Evolutionary conservation across 495 filamentous ascomycete species (phyloP).

Genomic region (Aspergillus conjunctus): DNA sequence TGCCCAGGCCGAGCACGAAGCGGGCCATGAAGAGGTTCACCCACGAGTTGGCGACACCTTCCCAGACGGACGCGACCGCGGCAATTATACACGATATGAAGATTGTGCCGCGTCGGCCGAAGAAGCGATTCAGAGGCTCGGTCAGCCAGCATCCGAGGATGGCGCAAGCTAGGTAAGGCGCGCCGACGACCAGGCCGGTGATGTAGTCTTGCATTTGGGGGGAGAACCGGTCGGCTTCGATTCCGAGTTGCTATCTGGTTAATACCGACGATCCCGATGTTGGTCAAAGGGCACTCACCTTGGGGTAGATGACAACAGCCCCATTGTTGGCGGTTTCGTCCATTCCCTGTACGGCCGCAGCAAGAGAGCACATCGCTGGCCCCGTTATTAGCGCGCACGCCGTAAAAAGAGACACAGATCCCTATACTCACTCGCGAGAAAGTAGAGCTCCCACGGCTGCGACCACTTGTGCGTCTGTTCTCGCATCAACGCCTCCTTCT

Average conservation of each 20-base stretch:
- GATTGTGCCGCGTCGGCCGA: constrained; percentile 61
- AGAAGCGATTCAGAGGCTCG: constrained; percentile 57
- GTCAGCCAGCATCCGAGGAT: constrained; percentile 53
- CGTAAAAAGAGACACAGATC: not conserved
- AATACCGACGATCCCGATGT: not conserved
- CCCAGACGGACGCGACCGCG: constrained; percentile 52
- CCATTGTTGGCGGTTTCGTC: constrained; percentile 82
- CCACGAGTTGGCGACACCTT: constrained; percentile 54
- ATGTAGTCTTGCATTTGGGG: constrained; percentile 33
- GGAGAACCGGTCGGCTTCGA: constrained; percentile 23
- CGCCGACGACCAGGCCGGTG: constrained; percentile 50
- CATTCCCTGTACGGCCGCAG: constrained; percentile 63
- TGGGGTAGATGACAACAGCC: constrained; percentile 67
- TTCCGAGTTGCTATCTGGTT: constrained; percentile 14
- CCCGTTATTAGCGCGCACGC: constrained; percentile 26
- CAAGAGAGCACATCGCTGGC: constrained; percentile 46
- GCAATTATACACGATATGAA: constrained; percentile 54
- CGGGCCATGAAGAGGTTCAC: constrained; percentile 56
- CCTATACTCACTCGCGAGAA: constrained; percentile 45
- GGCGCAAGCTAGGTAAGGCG: constrained; percentile 49
- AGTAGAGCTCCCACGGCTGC: constrained; percentile 58
- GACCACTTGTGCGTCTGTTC: constrained; percentile 60
- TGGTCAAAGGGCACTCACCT: constrained; percentile 17
- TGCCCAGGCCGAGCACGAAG: constrained; percentile 63
- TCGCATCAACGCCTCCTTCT: constrained; percentile 44